phyloP scores from a whole-genome alignment of 148 eudicot species.

The Pharnaceum exiguum region DNA sequence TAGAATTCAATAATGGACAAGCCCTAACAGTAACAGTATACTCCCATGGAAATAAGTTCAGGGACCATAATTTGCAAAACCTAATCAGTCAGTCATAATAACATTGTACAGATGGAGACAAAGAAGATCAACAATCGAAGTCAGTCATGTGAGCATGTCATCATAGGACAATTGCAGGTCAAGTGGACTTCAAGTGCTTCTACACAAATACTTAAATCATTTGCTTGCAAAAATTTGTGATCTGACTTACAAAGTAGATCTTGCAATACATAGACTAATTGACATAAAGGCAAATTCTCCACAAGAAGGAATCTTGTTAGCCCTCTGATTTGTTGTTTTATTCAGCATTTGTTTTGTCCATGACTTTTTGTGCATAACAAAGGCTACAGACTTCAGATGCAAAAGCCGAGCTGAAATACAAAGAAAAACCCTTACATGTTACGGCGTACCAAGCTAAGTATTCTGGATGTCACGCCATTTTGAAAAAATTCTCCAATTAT shows the following conservation, averaged over 20 bases:
- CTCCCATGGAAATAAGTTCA: background rate
- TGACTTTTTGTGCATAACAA: too few relatives aligned
- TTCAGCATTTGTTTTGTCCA: too few relatives aligned
- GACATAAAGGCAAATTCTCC: too few relatives aligned
- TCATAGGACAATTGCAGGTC: too few relatives aligned
- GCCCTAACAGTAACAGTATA: background rate
- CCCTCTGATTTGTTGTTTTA: too few relatives aligned
- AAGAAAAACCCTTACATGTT: slow-evolving; percentile 64
- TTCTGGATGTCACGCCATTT: slow-evolving; percentile 63
- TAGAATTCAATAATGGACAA: background rate
- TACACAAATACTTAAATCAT: too few relatives aligned
- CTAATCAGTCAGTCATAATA: background rate
- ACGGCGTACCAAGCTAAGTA: slow-evolving; percentile 72
- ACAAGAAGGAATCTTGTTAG: too few relatives aligned
- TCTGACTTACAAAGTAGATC: too few relatives aligned
- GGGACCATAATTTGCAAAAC: background rate
- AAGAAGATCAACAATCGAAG: background rate
- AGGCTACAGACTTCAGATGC: slow-evolving; percentile 1
- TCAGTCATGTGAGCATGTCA: too few relatives aligned
- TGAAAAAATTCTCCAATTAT: slow-evolving; percentile 59
- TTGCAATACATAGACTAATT: too few relatives aligned
- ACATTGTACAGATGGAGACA: background rate
- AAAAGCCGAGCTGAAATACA: slow-evolving; percentile 1
- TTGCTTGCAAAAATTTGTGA: too few relatives aligned
- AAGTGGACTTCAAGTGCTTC: too few relatives aligned